A percentile compares a stretch with the other conserved stretches of the same genome.
phyloP scores from a whole-genome alignment of 2,329 filamentous ascomycete species.

The Fonsecaea nubica region DNA sequence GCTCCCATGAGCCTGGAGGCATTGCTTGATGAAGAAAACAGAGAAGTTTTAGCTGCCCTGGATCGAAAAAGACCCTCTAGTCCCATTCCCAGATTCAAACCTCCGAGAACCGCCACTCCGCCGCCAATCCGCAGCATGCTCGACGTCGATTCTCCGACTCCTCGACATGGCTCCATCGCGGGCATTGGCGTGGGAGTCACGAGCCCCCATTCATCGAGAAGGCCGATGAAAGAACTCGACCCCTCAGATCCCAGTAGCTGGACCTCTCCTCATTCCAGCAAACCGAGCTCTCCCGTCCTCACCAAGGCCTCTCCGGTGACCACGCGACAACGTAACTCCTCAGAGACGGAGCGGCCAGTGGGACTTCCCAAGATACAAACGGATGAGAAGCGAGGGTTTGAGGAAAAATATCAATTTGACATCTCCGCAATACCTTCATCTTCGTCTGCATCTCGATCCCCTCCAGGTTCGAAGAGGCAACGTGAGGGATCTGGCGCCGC shows the following conservation, averaged over 20 bases:
- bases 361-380: constrained; percentile 39
- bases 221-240: constrained; percentile 49
- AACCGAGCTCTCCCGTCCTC: constrained; percentile 42
- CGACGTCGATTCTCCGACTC: constrained; percentile 58
- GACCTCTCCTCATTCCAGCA: constrained; percentile 45
- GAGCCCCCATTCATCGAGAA: constrained; percentile 41
- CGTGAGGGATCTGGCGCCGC: constrained; percentile 49
- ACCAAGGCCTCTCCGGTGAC: constrained; percentile 44
- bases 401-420: constrained; percentile 51
- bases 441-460: constrained; percentile 45
- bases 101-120: constrained; percentile 62
- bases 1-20: constrained; percentile 74
- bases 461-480: constrained; percentile 51
- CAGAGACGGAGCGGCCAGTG: constrained; percentile 42
- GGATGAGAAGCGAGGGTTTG: constrained; percentile 42
- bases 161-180: constrained; percentile 49
- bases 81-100: constrained; percentile 43
- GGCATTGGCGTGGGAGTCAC: constrained; percentile 48
- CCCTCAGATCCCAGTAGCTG: constrained; percentile 43
- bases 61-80: constrained; percentile 54
- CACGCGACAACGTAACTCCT: constrained; percentile 43
- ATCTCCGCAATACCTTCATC: constrained; percentile 54
- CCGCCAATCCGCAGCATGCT: constrained; percentile 72
- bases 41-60: constrained; percentile 73
- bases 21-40: constrained; percentile 76